Percentiles rank a stretch among this genome's conserved stretches.
Conservation (phyloP, 176 grass and related monocot species). For the Leersia perrieri region DNA sequence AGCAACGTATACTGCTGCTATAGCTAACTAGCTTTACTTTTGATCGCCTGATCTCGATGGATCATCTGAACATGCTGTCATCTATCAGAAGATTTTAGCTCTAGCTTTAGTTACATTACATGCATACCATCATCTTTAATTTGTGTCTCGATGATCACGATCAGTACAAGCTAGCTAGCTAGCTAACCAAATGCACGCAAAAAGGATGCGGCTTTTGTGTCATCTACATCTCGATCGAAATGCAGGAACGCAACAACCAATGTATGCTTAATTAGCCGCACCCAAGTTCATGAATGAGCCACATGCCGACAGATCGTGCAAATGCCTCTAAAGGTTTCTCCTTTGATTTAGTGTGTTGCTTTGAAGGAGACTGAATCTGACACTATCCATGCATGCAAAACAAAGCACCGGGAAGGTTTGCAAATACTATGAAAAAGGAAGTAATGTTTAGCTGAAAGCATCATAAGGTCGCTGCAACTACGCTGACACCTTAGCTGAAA, state of each 20-base stretch:
- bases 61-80: background rate
- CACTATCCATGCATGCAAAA: background rate
- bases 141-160: background rate
- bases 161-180: background rate
- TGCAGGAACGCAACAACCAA: background rate
- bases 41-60: background rate
- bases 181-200: background rate
- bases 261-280: background rate
- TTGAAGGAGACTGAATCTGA: background rate
- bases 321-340: too few species aligned
- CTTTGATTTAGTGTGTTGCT: too few species aligned
- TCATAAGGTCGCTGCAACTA: background rate
- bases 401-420: background rate
- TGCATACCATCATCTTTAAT: background rate
- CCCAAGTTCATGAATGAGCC: background rate
- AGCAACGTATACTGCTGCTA: background rate
- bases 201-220: background rate
- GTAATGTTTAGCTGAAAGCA: background rate
- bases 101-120: too few species aligned
- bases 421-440: background rate
- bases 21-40: background rate
- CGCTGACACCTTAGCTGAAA: background rate
- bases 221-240: background rate
- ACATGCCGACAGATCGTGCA: background rate
- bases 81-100: background rate